phyloP scores from a whole-genome alignment of 2,329 filamentous ascomycete genomes.

The Clonostachys chloroleuca region DNA sequence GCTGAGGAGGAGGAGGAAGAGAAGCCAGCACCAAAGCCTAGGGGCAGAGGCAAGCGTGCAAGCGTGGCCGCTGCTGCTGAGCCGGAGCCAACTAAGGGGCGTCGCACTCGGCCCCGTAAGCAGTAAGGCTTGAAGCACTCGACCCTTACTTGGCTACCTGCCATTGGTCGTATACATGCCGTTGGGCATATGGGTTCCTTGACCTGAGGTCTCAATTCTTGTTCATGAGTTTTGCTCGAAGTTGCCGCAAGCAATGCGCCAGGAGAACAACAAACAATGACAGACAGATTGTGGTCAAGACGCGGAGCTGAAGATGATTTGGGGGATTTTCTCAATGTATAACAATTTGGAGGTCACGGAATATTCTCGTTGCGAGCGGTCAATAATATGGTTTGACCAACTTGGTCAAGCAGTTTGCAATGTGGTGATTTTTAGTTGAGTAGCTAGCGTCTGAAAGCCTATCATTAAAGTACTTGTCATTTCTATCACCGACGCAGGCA shows the following conservation, averaged over 20 bases:
- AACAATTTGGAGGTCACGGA: too few species aligned
- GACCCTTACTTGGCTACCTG: background rate
- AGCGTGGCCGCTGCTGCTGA: slow-evolving; percentile 6
- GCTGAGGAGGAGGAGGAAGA: slow-evolving; percentile 12
- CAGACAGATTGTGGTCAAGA: too few species aligned
- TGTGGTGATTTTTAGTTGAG: too few species aligned
- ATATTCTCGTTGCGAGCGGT: too few species aligned
- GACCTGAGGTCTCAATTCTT: background rate
- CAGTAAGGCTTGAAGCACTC: background rate
- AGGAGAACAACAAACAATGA: too few species aligned
- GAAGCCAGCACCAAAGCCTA: slow-evolving; percentile 13
- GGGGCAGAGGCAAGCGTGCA: background rate
- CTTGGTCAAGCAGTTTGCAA: too few species aligned
- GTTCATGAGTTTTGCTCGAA: slow-evolving; percentile 3
- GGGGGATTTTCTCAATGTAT: too few species aligned
- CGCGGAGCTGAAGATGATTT: too few species aligned
- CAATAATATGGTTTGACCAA: too few species aligned
- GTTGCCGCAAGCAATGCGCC: slow-evolving; percentile 2
- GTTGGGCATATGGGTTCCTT: background rate
- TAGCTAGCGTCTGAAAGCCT: too few species aligned
- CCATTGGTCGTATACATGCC: background rate
- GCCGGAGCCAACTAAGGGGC: slow-evolving; percentile 3
- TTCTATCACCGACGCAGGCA: too few species aligned
- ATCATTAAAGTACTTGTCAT: too few species aligned
- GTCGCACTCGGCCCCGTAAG: background rate